These are phyloP conservation scores for Rhizopus delemar DNA, from an alignment of 371 early-diverging fungal species.

Conservation along the genomic window DNA sequence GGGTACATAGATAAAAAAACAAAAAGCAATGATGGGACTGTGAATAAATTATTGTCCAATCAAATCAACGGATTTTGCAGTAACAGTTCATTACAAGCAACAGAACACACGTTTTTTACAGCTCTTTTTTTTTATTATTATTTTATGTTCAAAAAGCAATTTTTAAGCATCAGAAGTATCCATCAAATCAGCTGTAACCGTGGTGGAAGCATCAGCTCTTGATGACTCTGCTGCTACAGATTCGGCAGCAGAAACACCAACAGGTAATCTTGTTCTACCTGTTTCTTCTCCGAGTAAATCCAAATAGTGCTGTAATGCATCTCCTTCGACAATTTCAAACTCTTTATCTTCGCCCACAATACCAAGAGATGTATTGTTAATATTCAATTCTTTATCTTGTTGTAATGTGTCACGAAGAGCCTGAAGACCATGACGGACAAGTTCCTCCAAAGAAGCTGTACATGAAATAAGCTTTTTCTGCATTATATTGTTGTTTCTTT, in stretches of 20 bases:
- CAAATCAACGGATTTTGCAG: too few relatives aligned
- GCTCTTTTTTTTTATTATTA: too few relatives aligned
- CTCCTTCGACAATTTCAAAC: conserved; percentile 86
- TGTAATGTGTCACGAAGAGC: conserved; percentile 93
- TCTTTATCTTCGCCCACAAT: conserved; percentile 81
- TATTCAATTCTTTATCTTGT: conserved; percentile 90
- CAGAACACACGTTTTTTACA: too few relatives aligned
- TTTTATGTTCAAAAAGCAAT: too few relatives aligned
- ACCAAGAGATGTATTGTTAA: conserved; percentile 85
- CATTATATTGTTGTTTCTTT: neutral
- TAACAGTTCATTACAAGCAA: too few relatives aligned
- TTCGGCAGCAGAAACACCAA: conserved; percentile 28
- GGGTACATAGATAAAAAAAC: too few relatives aligned
- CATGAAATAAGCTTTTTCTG: neutral
- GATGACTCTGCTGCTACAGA: conserved; percentile 13
- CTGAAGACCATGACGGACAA: conserved; percentile 87
- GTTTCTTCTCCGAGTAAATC: conserved; percentile 64
- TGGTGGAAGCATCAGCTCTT: conserved; percentile 18
- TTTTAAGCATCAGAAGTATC: conserved; percentile 15
- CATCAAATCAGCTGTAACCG: conserved; percentile 11
- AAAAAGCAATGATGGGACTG: too few relatives aligned
- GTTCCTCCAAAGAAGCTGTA: conserved; percentile 79
- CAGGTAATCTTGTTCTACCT: conserved; percentile 45
- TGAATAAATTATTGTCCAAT: too few relatives aligned
- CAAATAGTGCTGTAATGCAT: conserved; percentile 69